Base-by-base conservation (phyloP, 192 early-diverging fungal genomes). In the Backusella australiensis region DNA sequence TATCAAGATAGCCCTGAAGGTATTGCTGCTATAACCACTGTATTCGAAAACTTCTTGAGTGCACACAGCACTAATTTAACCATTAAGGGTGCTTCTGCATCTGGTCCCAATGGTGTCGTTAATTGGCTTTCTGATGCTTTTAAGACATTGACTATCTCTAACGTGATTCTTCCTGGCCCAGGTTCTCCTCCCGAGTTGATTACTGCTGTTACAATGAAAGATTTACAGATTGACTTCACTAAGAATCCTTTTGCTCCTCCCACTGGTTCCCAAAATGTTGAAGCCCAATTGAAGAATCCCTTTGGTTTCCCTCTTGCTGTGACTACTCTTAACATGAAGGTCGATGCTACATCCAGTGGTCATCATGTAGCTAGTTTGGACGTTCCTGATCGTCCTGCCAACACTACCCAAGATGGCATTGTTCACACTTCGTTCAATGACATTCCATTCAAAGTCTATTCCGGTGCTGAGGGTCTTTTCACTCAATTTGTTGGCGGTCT, bases 11-110 rank as follows among this genome's bases (percentile, higher is more conserved):
- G 76, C 32, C 52, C 80, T 26, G 81, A 75, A 0, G 84, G 75
- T 52, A 79, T 87, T 71, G 81, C 74, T 35, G 86, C 88, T 38
- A 79, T 90, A 67, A 82, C 75, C n/a, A 71, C 76, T 8, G 72
- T 90, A 21, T 90, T 90, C 69, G 84, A 82, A 14, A 81, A 88
- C 65, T 90, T 84, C 73, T 78, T 90, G 38, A 78, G 72, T 53
- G 86, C 86, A 44, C 36, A 80, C 17, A 73, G 74, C 39, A 65
- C 82, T 2, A 34, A 53, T 17, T 39, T 83, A 35, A 65, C 75
- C 38, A 73, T 83, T 35, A 73, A 77, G 41, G 82, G 82, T 44
- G 26, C 76, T 39, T 75, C 67, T 34, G 65, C 59, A 68, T 70
- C 68, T 73, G 78, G 84, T 75, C 56, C 86, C 69, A 73, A 44